A percentile compares a stretch with the other conserved stretches of the same genome.
These are phyloP conservation scores for Thraustochytrium sp. DNA, from an alignment of 352 stramenopile genomes.

Conservation along the genomic window DNA sequence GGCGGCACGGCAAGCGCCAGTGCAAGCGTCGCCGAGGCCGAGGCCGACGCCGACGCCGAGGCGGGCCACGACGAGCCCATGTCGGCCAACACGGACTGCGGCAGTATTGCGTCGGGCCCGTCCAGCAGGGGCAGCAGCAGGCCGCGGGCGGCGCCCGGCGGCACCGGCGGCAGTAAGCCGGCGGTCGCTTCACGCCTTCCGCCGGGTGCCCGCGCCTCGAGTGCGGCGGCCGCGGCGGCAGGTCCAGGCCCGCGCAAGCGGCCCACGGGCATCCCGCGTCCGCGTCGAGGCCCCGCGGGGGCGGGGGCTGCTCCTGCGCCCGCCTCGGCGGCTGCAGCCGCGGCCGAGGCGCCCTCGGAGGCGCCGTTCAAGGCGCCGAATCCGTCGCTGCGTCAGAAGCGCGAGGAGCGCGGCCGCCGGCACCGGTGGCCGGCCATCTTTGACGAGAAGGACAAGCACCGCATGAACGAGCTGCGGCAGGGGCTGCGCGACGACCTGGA, in stretches of 20 bases:
- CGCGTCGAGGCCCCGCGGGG: not conserved
- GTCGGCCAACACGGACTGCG: too few species aligned
- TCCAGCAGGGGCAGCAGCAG: too few species aligned
- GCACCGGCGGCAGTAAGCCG: not conserved
- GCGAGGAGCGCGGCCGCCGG: conserved; percentile 15
- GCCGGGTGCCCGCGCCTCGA: too few species aligned
- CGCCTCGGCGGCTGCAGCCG: not conserved
- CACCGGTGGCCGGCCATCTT: conserved; percentile 24
- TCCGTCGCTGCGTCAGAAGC: not conserved
- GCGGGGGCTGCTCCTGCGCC: not conserved
- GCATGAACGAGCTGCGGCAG: not conserved
- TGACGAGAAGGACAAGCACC: conserved; percentile 33
- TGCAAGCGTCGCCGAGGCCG: too few species aligned
- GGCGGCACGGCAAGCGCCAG: too few species aligned
- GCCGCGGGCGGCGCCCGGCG: not conserved
- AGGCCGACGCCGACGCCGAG: too few species aligned
- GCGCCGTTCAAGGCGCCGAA: not conserved
- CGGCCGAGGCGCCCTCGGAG: not conserved
- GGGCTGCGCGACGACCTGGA: conserved; percentile 17
- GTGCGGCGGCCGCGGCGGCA: too few species aligned
- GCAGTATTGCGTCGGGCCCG: too few species aligned
- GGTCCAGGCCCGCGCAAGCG: too few species aligned
- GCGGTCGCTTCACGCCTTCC: too few species aligned
- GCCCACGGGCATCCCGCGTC: too few species aligned
- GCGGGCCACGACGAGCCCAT: not conserved